Conservation (phyloP, 169 alveolate species). For the Plasmodium blacklocki region DNA sequence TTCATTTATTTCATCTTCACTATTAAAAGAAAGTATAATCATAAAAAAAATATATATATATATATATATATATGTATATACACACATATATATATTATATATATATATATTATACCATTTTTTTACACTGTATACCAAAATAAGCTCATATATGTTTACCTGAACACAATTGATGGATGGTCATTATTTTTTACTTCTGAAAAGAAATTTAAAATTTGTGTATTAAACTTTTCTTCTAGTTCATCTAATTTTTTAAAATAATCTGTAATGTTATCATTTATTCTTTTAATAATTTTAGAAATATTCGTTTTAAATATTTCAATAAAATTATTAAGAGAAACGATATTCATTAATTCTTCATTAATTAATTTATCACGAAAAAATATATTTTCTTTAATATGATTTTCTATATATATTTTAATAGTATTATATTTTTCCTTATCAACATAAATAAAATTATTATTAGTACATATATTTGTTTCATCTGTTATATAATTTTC, state of each 20-base stretch:
- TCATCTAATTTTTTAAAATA: slow-evolving; percentile 64
- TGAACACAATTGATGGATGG: slow-evolving; percentile 34
- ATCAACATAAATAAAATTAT: slow-evolving; percentile 1
- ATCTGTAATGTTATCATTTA: slow-evolving; percentile 40
- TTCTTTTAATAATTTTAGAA: slow-evolving; percentile 40
- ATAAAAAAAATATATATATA: not conserved
- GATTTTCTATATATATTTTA: slow-evolving; percentile 48
- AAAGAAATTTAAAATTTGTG: slow-evolving; percentile 52
- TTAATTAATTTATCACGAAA: slow-evolving; percentile 52
- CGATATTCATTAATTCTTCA: slow-evolving; percentile 47
- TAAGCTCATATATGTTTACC: slow-evolving; percentile 3
- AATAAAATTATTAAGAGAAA: slow-evolving; percentile 38
- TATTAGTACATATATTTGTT: not conserved
- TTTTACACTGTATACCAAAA: not conserved
- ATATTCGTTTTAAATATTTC: slow-evolving; percentile 39
- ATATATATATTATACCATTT: not conserved
- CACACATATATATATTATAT: not conserved
- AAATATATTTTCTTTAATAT: slow-evolving; percentile 47
- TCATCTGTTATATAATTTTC: not conserved
- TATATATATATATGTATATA: not conserved
- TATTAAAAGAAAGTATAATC: not conserved
- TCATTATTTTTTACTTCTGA: slow-evolving; percentile 69
- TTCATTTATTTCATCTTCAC: slow-evolving; percentile 71
- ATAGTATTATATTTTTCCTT: slow-evolving; percentile 18
- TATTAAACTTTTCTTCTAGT: slow-evolving; percentile 37